Conservation (phyloP, 106 monocot genomes). For the Iris macrosiphon region DNA sequence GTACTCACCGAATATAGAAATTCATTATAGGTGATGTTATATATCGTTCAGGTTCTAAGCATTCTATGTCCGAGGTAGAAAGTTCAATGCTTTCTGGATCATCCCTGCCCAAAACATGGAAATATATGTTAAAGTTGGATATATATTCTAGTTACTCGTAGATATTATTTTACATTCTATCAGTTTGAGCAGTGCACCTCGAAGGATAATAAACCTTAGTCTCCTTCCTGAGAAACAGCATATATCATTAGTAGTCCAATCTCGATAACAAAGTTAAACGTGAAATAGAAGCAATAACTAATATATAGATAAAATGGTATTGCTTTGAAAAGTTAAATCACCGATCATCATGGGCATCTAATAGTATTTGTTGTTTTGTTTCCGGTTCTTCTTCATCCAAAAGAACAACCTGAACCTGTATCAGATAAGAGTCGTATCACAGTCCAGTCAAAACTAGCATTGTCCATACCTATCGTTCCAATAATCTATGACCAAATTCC, state of each 20-base stretch:
- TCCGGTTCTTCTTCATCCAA: conserved; percentile 31
- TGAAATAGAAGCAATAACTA: not conserved
- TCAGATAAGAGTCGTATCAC: not conserved
- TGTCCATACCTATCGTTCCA: not conserved
- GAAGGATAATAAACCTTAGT: conserved; percentile 75
- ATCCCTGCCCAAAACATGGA: conserved; percentile 37
- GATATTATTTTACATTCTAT: not conserved
- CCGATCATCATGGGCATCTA: conserved; percentile 23
- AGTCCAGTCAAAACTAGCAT: not conserved
- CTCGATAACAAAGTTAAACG: not conserved
- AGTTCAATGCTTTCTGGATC: conserved; percentile 65
- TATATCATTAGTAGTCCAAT: not conserved
- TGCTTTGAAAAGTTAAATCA: conserved; percentile 24
- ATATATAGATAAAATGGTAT: not conserved
- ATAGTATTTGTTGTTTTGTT: conserved; percentile 1
- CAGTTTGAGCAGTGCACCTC: conserved; percentile 28
- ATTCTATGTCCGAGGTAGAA: conserved; percentile 58
- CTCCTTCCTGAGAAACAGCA: conserved; percentile 45
- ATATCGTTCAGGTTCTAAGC: conserved; percentile 65
- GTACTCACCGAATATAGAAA: conserved; percentile 77
- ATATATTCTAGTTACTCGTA: not conserved
- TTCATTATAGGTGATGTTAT: conserved; percentile 85
- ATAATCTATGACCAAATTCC: not conserved
- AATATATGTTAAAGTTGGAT: not conserved
- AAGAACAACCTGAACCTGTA: conserved; percentile 38